phyloP scores from a whole-genome alignment of 2,329 filamentous ascomycete genomes.

The Sporothrix schenckii region DNA sequence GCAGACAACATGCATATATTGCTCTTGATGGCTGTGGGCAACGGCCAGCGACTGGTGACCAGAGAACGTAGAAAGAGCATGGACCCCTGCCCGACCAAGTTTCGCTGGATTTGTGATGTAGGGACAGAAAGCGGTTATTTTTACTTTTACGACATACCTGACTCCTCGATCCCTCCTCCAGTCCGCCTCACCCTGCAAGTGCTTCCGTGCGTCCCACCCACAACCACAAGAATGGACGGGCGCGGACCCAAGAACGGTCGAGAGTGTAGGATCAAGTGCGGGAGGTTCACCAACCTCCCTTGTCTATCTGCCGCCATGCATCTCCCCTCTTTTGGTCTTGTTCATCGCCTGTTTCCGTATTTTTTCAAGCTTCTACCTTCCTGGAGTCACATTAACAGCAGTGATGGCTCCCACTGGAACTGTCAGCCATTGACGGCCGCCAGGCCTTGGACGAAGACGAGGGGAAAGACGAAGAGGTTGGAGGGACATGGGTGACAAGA shows the following conservation, averaged over 20 bases:
- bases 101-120: not conserved
- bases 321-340: not conserved
- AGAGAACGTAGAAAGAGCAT: not conserved
- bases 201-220: slow-evolving; percentile 15
- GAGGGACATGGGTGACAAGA: not conserved
- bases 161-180: not conserved
- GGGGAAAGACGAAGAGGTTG: not conserved
- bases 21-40: not conserved
- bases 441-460: not conserved
- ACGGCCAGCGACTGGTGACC: not conserved
- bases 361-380: not conserved
- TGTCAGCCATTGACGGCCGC: not conserved
- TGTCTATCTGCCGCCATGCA: slow-evolving; percentile 25
- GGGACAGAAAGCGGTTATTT: slow-evolving; percentile 22
- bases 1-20: slow-evolving; percentile 30
- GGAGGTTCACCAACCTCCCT: not conserved
- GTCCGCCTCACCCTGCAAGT: slow-evolving; percentile 11
- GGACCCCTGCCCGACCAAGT: slow-evolving; percentile 13
- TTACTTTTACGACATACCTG: slow-evolving; percentile 3
- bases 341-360: not conserved
- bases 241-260: slow-evolving; percentile 5
- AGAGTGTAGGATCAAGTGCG: not conserved
- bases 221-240: slow-evolving; percentile 22
- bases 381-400: slow-evolving; percentile 21
- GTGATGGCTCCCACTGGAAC: not conserved